Evolutionary conservation across 305 asterid species (phyloP).

Genomic region (Fraxinus dipetala): DNA sequence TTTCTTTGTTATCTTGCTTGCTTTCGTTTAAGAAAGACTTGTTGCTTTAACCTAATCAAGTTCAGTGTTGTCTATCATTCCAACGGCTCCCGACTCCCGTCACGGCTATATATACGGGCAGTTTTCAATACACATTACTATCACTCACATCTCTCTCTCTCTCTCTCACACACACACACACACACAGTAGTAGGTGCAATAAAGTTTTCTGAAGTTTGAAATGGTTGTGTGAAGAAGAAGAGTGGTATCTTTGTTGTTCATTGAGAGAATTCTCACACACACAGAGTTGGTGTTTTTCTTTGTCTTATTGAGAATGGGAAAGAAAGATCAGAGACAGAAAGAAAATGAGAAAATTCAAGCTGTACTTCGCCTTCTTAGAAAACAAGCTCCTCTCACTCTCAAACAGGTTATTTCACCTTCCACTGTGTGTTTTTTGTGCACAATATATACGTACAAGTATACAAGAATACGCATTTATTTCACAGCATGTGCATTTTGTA

Average conservation of each 20-base stretch:
- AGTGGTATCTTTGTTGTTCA: slow-evolving; percentile 49
- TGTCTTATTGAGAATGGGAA: slow-evolving; percentile 46
- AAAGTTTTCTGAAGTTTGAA: slow-evolving; percentile 31
- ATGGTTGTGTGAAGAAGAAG: slow-evolving; percentile 67
- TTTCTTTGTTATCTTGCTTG: background rate
- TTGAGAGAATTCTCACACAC: slow-evolving; percentile 19
- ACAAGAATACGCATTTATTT: background rate
- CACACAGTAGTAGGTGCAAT: slow-evolving; percentile 2
- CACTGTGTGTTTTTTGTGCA: slow-evolving; percentile 1
- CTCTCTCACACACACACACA: background rate
- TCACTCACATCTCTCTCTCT: slow-evolving; percentile 21
- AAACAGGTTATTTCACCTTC: slow-evolving; percentile 56
- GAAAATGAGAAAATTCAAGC: slow-evolving; percentile 57
- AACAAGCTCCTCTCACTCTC: slow-evolving; percentile 69
- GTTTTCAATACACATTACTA: slow-evolving; percentile 13
- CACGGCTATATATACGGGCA: slow-evolving; percentile 53
- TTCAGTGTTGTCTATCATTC: background rate
- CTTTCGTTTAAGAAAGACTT: background rate
- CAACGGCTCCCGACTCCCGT: slow-evolving; percentile 38
- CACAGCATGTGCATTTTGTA: background rate
- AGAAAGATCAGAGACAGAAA: slow-evolving; percentile 58
- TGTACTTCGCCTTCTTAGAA: slow-evolving; percentile 61
- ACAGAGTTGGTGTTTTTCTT: background rate
- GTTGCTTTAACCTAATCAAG: background rate
- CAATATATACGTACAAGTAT: background rate